Evolutionary conservation across 257 asterid species (phyloP), one percentile per base, ranked within the genome.

Genomic region (Nicotiana paniculata): DNA sequence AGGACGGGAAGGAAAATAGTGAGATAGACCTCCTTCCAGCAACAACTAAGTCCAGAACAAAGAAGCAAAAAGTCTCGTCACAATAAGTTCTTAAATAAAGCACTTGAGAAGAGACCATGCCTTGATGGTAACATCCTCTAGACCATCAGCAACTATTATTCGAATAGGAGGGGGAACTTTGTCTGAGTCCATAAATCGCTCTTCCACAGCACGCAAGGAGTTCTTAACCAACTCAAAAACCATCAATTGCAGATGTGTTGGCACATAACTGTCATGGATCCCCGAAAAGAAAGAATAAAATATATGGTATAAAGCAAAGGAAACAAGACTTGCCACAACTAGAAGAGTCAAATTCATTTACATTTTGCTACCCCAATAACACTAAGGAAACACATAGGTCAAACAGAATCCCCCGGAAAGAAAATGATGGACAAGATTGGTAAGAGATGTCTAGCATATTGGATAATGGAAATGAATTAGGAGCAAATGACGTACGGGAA

Each of bases 201-300:
- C 99, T 90, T 94, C 97, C 68, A 96, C 98, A 86, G 99, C 99
- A 81, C 98, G 98, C 55, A 93, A 85, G 58, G 99, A 96, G 89
- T 96, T 96, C 91, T 96, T 94, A 37, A 96, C 98, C 91, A 96
- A 85, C 83, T 96, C 98, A 85, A 93, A 96, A 67, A 96, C 98
- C 98, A 94, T 96, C 90, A 96, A 84, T 82, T 96, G 99, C 89
- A 94, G 90, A 89, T 96, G 99, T 12, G 97, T 82, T 26, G 97
- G 97, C 48, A 96, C 98, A 70, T 96, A 96, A 67, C 98, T 93
- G 93, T 75, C 58, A 68, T 28, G 21, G 53, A 79, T 48, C 24
- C 43, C 39, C 37, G 3, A 5, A 79, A 39, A 37, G 39, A 21
- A 9, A 13, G 13, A 24, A 28, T 33, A 33, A 28, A 83, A 82